Conservation (phyloP, 1,284 basidiomycete species). For the Leccinum fallax region DNA sequence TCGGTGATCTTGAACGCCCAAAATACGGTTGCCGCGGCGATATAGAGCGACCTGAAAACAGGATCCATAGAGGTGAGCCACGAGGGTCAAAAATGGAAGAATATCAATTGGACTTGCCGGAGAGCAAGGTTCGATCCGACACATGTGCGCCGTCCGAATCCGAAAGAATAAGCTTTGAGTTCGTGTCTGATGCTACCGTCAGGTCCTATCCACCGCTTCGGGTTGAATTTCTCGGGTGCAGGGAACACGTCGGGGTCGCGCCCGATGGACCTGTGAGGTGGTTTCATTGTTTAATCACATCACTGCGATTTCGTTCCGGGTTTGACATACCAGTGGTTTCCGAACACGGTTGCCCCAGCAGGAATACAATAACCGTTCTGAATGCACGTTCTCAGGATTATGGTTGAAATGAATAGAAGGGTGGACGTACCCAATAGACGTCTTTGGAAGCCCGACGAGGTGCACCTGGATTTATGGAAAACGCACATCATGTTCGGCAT, state of each 20-base stretch:
- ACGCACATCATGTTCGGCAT: not conserved
- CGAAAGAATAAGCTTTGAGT: slow-evolving; percentile 56
- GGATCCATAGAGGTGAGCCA: not conserved
- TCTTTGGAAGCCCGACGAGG: slow-evolving; percentile 21
- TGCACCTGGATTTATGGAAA: slow-evolving; percentile 21
- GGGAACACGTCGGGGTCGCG: slow-evolving; percentile 60
- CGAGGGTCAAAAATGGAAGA: not conserved
- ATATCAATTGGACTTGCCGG: slow-evolving; percentile 17
- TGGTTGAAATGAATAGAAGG: not conserved
- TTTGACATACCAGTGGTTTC: slow-evolving; percentile 46
- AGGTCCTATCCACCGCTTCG: slow-evolving; percentile 56
- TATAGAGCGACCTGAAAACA: slow-evolving; percentile 50
- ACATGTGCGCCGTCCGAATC: slow-evolving; percentile 63
- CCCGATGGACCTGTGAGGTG: slow-evolving; percentile 45
- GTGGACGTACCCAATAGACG: slow-evolving; percentile 21
- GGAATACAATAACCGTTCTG: slow-evolving; percentile 61
- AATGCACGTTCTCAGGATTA: not conserved
- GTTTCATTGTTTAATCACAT: not conserved
- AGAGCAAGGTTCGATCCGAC: slow-evolving; percentile 61
- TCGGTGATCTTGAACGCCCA: slow-evolving; percentile 58
- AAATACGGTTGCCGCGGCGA: slow-evolving; percentile 59
- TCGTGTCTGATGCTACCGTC: slow-evolving; percentile 52
- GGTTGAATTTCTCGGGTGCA: slow-evolving; percentile 60
- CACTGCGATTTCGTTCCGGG: not conserved
- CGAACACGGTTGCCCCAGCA: not conserved